These are phyloP conservation scores for Orbilia javanica DNA, from an alignment of 2,329 filamentous ascomycete species.

Conservation along the genomic window DNA sequence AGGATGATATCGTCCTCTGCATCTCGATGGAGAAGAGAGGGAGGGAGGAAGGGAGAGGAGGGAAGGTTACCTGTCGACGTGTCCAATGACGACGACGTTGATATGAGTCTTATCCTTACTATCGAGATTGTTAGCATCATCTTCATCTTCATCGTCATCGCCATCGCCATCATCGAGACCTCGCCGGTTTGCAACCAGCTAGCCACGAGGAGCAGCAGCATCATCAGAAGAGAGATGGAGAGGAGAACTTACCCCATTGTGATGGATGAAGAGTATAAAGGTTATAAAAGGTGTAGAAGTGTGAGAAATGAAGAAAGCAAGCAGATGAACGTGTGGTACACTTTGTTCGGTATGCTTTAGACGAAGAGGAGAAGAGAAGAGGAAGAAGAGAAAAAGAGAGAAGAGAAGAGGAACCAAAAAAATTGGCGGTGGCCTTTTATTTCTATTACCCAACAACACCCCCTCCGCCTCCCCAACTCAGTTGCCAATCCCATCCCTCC, in stretches of 20 bases:
- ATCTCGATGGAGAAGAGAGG: not conserved
- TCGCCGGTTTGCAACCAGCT: not conserved
- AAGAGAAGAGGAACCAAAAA: constrained; percentile 5
- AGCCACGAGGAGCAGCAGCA: not conserved
- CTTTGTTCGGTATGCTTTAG: constrained; percentile 59
- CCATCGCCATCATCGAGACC: no score
- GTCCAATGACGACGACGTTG: constrained; percentile 86
- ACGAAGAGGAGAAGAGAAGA: constrained; percentile 55
- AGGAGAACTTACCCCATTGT: constrained; percentile 65
- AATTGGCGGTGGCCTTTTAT: constrained; percentile 30
- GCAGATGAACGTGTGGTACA: constrained; percentile 58
- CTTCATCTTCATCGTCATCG: not conserved
- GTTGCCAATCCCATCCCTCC: not conserved
- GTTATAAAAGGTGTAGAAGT: constrained; percentile 35
- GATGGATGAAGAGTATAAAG: constrained; percentile 61
- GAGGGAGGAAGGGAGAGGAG: not conserved
- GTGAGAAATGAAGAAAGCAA: constrained; percentile 38
- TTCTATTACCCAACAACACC: constrained; percentile 20
- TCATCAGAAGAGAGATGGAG: constrained; percentile 49
- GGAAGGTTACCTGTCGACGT: constrained; percentile 61
- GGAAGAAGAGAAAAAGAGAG: constrained; percentile 24
- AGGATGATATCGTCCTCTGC: constrained; percentile 58
- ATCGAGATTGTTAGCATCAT: constrained; percentile 58
- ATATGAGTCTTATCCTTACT: constrained; percentile 98
- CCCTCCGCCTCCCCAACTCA: constrained; percentile 8